Evolutionary conservation across 2,329 filamentous ascomycete genomes (phyloP).

Genomic region (Chrysosphaeria jannelii): DNA sequence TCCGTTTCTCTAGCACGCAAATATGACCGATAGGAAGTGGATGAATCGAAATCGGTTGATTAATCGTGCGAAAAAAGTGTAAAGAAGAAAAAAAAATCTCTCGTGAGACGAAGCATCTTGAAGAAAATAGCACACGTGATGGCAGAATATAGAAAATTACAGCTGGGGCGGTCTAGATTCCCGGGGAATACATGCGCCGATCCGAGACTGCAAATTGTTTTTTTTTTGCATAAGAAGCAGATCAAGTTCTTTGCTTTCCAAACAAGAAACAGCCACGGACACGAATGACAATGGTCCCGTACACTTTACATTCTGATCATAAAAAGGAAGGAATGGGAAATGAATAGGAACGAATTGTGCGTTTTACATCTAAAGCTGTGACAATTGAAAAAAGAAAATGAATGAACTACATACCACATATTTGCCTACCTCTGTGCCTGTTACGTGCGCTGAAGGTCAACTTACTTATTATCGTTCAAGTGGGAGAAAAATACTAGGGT

Average conservation of each 20-base stretch:
- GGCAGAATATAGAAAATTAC: too few relatives aligned
- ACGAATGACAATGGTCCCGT: too few relatives aligned
- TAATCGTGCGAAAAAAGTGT: constrained; percentile 25
- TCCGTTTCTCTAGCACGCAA: constrained; percentile 22
- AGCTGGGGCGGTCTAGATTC: too few relatives aligned
- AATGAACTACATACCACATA: constrained; percentile 4
- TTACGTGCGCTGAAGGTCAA: constrained; percentile 27
- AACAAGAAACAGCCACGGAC: too few relatives aligned
- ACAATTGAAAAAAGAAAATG: not conserved
- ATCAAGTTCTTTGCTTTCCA: too few relatives aligned
- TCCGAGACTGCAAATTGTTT: too few relatives aligned
- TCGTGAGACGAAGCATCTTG: too few relatives aligned
- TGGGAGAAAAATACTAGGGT: constrained; percentile 30
- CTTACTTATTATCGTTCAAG: constrained; percentile 24
- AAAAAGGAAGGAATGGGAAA: not conserved
- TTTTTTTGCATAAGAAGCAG: too few relatives aligned
- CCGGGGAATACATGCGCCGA: too few relatives aligned
- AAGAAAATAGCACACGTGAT: too few relatives aligned
- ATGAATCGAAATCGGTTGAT: constrained; percentile 24
- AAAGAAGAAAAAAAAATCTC: constrained; percentile 5
- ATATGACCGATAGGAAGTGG: constrained; percentile 27
- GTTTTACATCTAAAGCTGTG: not conserved
- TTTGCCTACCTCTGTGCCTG: constrained; percentile 31
- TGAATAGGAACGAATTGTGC: not conserved
- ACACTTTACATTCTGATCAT: too few relatives aligned